These are phyloP conservation scores for Talaromyces sp. DNA, from an alignment of 2,329 filamentous ascomycete genomes.

Conservation along the genomic window DNA sequence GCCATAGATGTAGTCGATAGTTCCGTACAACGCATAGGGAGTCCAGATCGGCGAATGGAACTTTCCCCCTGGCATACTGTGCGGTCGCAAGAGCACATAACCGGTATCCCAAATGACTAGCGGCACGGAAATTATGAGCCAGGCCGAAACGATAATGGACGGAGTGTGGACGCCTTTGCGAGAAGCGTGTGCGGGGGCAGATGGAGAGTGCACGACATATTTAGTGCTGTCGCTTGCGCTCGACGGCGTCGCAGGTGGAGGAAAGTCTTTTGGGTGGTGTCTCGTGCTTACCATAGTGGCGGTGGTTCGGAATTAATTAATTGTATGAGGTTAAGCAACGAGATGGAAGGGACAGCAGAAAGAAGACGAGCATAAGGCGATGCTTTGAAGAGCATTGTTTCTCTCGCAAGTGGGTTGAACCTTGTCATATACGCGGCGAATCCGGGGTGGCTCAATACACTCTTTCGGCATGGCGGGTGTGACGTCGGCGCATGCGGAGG, in stretches of 20 bases:
- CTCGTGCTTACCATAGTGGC: conserved; percentile 55
- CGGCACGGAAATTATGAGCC: conserved; percentile 71
- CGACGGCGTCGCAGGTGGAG: conserved; percentile 31
- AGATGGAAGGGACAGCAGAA: neutral
- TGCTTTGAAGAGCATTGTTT: too few species aligned
- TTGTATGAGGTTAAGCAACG: neutral
- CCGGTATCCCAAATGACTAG: conserved; percentile 76
- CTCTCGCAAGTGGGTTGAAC: neutral
- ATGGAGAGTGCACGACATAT: conserved; percentile 24
- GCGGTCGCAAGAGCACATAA: conserved; percentile 76
- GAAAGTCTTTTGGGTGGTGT: conserved; percentile 52
- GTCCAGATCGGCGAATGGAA: conserved; percentile 69
- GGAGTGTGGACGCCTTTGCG: conserved; percentile 57
- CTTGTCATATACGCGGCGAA: neutral
- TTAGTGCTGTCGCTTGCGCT: conserved; percentile 24
- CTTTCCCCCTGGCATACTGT: conserved; percentile 73
- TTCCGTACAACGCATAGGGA: conserved; percentile 77
- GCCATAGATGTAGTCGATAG: conserved; percentile 78
- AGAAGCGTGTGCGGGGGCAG: conserved; percentile 20
- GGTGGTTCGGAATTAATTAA: neutral
- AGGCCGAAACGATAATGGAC: conserved; percentile 59
- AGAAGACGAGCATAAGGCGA: neutral
- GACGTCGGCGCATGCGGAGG: conserved; percentile 7
- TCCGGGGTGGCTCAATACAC: conserved; percentile 8
- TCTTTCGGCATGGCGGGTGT: neutral